Evolutionary conservation across 805 yeast species (phyloP).

Genomic region (Soucietia sequanensis): DNA sequence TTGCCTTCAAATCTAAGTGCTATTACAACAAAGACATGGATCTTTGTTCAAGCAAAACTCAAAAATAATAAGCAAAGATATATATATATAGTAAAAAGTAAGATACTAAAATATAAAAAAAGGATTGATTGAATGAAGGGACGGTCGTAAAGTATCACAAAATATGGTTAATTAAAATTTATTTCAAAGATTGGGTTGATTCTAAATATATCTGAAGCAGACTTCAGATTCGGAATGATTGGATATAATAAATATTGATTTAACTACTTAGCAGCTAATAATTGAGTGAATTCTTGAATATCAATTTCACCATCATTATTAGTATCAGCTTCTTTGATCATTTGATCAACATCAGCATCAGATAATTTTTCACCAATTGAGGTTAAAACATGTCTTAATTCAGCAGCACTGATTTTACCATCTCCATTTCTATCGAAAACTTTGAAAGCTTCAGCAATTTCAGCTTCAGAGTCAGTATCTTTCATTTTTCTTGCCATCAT

Average conservation of each 20-base stretch:
- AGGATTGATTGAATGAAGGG: too few relatives aligned
- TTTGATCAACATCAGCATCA: slow-evolving; percentile 95
- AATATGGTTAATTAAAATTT: slow-evolving; percentile 1
- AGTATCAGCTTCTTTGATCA: slow-evolving; percentile 93
- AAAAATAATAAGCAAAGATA: too few relatives aligned
- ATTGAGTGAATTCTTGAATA: slow-evolving; percentile 92
- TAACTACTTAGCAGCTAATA: slow-evolving; percentile 67
- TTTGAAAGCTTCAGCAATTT: slow-evolving; percentile 95
- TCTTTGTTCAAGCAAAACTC: too few relatives aligned
- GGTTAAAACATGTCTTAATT: slow-evolving; percentile 93
- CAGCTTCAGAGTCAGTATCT: slow-evolving; percentile 96
- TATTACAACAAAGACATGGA: too few relatives aligned
- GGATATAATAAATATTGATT: too few relatives aligned
- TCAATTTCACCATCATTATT: slow-evolving; percentile 97
- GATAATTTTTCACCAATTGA: slow-evolving; percentile 96
- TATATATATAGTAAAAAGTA: too few relatives aligned
- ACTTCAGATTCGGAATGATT: too few relatives aligned
- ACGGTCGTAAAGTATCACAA: too few relatives aligned
- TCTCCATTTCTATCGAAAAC: slow-evolving; percentile 96
- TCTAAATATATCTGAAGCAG: slow-evolving; percentile 1
- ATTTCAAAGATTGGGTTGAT: background rate
- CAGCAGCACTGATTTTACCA: slow-evolving; percentile 95
- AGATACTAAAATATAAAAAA: too few relatives aligned
- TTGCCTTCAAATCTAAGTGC: too few relatives aligned
- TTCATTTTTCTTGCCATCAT: slow-evolving; percentile 68